Percentiles rank a stretch among this genome's conserved stretches.
These are phyloP conservation scores for Penicillium robsamsonii DNA, from an alignment of 495 filamentous ascomycete species.

Conservation along the genomic window DNA sequence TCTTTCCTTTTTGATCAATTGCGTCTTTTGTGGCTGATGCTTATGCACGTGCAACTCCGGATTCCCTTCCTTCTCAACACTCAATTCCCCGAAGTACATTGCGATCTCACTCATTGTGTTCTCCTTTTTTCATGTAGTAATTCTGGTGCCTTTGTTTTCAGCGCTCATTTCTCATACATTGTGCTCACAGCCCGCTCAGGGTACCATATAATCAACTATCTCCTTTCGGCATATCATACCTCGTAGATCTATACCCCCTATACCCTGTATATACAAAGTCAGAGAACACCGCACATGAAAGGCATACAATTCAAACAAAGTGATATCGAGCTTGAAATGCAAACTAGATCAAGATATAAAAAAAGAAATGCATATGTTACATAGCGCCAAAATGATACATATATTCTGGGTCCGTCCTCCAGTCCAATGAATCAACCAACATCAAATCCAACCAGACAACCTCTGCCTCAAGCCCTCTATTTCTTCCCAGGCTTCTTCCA, in stretches of 20 bases:
- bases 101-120: constrained; percentile 22
- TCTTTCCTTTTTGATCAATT: constrained; percentile 19
- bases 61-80: constrained; percentile 26
- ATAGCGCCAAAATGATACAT: constrained; percentile 32
- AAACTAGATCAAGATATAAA: constrained; percentile 5
- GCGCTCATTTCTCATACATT: constrained; percentile 13
- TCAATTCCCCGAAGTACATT: constrained; percentile 29
- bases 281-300: not conserved
- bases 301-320: not conserved
- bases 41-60: constrained; percentile 32
- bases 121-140: constrained; percentile 22
- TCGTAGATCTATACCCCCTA: not conserved
- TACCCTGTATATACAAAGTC: not conserved
- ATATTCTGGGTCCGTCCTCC: constrained; percentile 1
- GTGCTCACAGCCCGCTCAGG: constrained; percentile 1
- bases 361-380: constrained; percentile 29
- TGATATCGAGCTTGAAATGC: not conserved
- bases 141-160: constrained; percentile 10
- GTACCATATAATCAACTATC: constrained; percentile 11
- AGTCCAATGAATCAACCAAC: constrained; percentile 9
- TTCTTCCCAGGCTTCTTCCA: constrained; percentile 44
- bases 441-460: constrained; percentile 5
- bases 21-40: constrained; percentile 17
- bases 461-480: constrained; percentile 5
- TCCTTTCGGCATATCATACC: constrained; percentile 3